Conservation (phyloP, 768 basidiomycete genomes). For the Pisolithus orientalis region DNA sequence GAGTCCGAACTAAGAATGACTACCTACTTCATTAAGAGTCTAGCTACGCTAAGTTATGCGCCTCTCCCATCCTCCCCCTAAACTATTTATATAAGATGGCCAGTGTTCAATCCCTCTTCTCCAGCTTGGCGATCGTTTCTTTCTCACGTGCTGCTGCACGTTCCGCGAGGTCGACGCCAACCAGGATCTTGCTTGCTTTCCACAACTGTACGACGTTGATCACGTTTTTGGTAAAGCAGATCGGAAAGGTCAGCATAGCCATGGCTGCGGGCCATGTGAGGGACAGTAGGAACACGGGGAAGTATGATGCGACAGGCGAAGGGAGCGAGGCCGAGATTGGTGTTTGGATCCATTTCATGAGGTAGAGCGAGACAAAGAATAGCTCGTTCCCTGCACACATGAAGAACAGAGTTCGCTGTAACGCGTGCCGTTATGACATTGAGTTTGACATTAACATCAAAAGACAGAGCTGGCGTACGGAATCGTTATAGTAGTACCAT, state of each 20-base stretch:
- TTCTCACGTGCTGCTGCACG: constrained; percentile 56
- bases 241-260: constrained; percentile 53
- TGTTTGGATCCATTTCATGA: constrained; percentile 75
- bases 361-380: constrained; percentile 92
- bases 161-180: constrained; percentile 89
- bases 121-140: constrained; percentile 2
- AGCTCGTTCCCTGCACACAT: constrained; percentile 94
- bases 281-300: constrained; percentile 15
- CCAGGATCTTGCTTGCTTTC: constrained; percentile 95
- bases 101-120: not conserved
- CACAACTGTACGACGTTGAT: constrained; percentile 96
- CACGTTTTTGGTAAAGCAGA: constrained; percentile 80
- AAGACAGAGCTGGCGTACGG: constrained; percentile 44
- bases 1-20: no score
- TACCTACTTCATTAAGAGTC: no score
- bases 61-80: no score
- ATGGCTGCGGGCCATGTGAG: constrained; percentile 76
- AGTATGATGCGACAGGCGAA: constrained; percentile 10
- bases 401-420: constrained; percentile 77
- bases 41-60: no score
- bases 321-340: constrained; percentile 45
- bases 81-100: no score
- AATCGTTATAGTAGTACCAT: constrained; percentile 90
- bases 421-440: not conserved
- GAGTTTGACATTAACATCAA: not conserved